Base-by-base conservation (phyloP, 2,329 filamentous ascomycete species). In the Aspergillus intermedius region DNA sequence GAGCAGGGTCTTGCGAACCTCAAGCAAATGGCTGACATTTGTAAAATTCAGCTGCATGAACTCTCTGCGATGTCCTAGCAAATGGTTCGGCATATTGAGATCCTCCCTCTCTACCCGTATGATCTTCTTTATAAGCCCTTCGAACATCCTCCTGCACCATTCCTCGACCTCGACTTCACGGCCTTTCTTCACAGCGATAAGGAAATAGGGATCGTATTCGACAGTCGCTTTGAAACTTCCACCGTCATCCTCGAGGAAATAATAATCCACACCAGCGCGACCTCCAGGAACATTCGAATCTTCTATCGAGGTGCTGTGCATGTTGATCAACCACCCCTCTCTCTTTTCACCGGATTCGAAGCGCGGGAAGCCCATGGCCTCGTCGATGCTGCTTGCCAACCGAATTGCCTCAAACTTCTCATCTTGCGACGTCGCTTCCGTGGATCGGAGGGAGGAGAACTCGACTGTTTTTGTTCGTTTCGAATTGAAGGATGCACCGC, bases 161-260 rank as follows among this genome's bases (percentile, higher is more conserved):
- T 98, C 93, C 67, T 98, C 94, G 2, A 95, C 93, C 69, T 98
- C 94, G 45, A 82, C 80, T 72, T 98, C 94, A 60, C 83, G 84
- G 6, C 90, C 88, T 63, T 85, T 87, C 69, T 90, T 93, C 46
- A 91, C 88, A 0, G 91, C 91, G 46, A 98, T 82, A 51, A 98
- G 72, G 60, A 98, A 95, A 74, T 98, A 98, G 0, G 93, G 93
- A 60, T 97, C 90, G 67, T 95, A 97, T 72, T 95, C 89, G 55
- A 98, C 74, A 0, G 91, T 96, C 9, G 93, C 91, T 68, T 98
- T 98, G 78, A 98, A 98, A 4, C 87, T 91, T 44, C 84, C 82
- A 12, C 88, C 83, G 49, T 95, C 87, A 50, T 91, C 88, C 60
- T 91, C 88, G 51, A 98, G 86, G 71, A 98, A 98, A 75, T 96